Base-by-base conservation (phyloP, 371 early-diverging fungal genomes). In the Mucor ambiguus region DNA sequence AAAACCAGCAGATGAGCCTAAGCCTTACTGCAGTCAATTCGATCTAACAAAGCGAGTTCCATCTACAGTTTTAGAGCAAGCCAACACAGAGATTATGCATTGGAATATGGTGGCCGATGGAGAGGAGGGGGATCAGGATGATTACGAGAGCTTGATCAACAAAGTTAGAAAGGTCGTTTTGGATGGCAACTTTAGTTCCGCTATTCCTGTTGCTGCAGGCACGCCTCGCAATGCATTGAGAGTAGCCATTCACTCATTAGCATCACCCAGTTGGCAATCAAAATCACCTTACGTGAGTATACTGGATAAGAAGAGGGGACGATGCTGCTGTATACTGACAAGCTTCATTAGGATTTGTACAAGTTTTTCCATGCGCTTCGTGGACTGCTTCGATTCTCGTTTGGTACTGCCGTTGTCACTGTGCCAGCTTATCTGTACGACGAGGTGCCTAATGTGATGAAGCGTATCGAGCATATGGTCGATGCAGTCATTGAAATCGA, bases 401-500 rank as follows among this genome's bases (percentile, higher is more conserved):
- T 87, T 74, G 92, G 91, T 11, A 87, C 89, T 3, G 93, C 93
- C 41, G 78, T 97, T 44, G 75, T 95, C 18, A 91, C 96, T 5
- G 78, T 97, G 9, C 95, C 97, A 4, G 92, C 91, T 20, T 82
- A 92, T 70, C 71, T 95, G 2, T 94, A 93, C 66, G 85, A 85
- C 26, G 81, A 65, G 68, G 78, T 38, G 61, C 80, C 66, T 63
- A 81, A 87, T 30, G 78, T 86, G 55, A 85, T 95, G 26, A 83
- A 90, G 48, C 83, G 91, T 35, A 75, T 95, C n/a, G 90, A 93
- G 69, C 93, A 93, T 67, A 82, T 90, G 35, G 90, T 89, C 48
- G 97, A 97, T 74, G 92, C 90, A 0, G 95, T 94, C 0, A 78
- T 97, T 38, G 93, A 92, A 72, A 86, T 96, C 20, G 95, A 96